Base-by-base conservation (phyloP, 257 asterid species). In the Scutellaria barbata region DNA sequence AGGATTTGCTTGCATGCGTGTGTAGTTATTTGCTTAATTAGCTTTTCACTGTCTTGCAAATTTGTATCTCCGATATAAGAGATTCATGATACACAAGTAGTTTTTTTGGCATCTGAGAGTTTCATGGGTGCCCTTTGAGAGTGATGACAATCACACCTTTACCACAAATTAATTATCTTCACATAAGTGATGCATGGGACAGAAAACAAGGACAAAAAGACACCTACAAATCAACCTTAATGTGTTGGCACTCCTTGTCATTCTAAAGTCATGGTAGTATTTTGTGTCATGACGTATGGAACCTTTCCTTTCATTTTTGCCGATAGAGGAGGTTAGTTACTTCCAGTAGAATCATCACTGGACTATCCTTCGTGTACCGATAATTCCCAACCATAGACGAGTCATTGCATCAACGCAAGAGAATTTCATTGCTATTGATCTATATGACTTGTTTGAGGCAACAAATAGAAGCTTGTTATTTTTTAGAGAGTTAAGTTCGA, bases 401-500 rank as follows among this genome's bases (percentile, higher is more conserved):
- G 7, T 64, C 53, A 33, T 17, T 63, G 51, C 48, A 51, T 71
- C 74, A 7, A 10, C 52, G 42, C 22, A 30, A 72, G 55, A 13
- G 5, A 13, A 9, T 46, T 73, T 74, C 12, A 13, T 37, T 35
- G 59, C 11, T 77, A 22, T 7, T 8, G 17, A 22, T 22, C 68
- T 48, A 41, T n/a, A 46, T 42, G 16, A 56, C 58, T 58, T 51
- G 35, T 52, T 62, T 79, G 41, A 14, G 63, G 39, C 56, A 30
- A 42, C 66, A 7, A 45, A 20, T 42, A 17, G 20, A 66, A 12
- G 63, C 48, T 62, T 62, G 37, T 66, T 66, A 60, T 63, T 30
- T 52, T 50, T 57, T 66, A 7, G 46, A 25, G 60, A 42, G 68
- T 47, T 47, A 40, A 16, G 69, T 70, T 59, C 37, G 51, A 58